These are phyloP conservation scores for Chaetomiaceae sp. DNA, from an alignment of 2,329 filamentous ascomycete genomes.

Conservation along the genomic window DNA sequence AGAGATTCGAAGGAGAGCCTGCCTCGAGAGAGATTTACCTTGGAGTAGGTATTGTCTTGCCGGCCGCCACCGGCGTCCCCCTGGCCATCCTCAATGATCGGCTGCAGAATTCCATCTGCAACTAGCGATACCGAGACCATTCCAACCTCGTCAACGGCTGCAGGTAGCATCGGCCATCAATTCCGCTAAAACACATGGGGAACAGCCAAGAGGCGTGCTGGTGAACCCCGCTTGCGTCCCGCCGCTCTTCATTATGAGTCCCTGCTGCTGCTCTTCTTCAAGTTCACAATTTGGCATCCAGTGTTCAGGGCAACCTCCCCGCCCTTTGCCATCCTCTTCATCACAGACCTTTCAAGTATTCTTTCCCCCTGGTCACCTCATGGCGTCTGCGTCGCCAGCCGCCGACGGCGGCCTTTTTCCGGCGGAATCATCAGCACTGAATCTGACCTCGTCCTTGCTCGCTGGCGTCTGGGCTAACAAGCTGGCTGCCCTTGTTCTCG, in stretches of 20 bases:
- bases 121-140: background rate
- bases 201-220: background rate
- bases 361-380: too few species aligned
- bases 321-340: background rate
- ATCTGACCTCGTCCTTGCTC: constrained; percentile 2
- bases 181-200: constrained; percentile 2
- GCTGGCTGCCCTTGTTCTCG: constrained; percentile 10
- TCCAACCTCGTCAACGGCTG: constrained; percentile 1
- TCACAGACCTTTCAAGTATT: too few species aligned
- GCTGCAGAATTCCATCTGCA: constrained; percentile 7
- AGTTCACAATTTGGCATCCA: background rate
- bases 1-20: too few species aligned
- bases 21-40: too few species aligned
- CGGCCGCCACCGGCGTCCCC: background rate
- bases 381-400: constrained; percentile 12
- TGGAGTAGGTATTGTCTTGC: background rate
- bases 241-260: background rate
- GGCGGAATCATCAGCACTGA: background rate
- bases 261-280: too few species aligned
- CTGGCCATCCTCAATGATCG: background rate
- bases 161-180: constrained; percentile 1
- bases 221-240: background rate
- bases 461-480: constrained; percentile 8
- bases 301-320: background rate
- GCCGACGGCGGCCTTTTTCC: constrained; percentile 5